phyloP scores from a whole-genome alignment of 345 rosid genomes.

The Orychophragmus violaceus region DNA sequence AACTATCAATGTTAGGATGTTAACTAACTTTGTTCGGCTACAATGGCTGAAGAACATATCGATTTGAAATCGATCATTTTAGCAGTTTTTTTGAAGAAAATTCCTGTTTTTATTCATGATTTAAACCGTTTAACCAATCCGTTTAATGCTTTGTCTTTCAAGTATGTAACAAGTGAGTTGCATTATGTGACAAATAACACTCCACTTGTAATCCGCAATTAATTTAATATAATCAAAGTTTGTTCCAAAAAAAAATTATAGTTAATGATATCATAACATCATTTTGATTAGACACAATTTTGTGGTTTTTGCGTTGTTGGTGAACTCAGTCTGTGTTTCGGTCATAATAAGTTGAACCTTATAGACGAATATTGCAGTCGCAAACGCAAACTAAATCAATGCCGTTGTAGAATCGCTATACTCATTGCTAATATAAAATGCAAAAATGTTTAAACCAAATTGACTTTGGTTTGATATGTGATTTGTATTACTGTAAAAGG shows the following conservation, averaged over 20 bases:
- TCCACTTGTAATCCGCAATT: no score
- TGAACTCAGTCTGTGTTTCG: not conserved
- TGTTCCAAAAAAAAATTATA: no score
- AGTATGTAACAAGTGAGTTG: no score
- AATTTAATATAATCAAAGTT: no score
- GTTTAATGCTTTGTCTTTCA: no score
- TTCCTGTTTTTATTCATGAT: no score
- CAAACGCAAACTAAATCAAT: not conserved
- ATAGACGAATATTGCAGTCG: not conserved
- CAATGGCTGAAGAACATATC: no score
- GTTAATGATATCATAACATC: not conserved
- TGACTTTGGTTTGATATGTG: not conserved
- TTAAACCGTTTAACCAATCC: no score
- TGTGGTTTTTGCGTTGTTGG: not conserved
- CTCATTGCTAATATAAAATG: not conserved
- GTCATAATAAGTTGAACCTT: not conserved
- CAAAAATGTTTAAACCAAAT: not conserved
- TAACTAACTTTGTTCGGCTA: no score
- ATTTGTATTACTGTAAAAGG: constrained; percentile 39
- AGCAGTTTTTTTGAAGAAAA: no score
- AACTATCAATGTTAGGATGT: not conserved
- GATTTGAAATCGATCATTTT: no score
- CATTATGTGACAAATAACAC: no score
- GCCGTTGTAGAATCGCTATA: not conserved
- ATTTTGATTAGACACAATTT: not conserved